Evolutionary conservation across 257 asterid species (phyloP).

Genomic region (Nicotiana sylvestris): DNA sequence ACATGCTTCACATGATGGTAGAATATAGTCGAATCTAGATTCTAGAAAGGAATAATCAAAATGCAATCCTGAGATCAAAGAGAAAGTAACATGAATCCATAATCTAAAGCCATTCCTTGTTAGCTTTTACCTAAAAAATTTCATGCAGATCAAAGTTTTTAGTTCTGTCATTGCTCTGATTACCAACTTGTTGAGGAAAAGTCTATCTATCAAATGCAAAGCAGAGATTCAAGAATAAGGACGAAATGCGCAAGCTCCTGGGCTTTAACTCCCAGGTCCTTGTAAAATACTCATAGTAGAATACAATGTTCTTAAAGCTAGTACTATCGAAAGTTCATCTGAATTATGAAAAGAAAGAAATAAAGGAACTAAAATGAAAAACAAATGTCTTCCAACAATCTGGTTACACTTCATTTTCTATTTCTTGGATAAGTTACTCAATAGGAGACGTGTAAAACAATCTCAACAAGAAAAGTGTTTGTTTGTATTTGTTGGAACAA

Average conservation of each 20-base stretch:
- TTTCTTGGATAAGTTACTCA: not conserved
- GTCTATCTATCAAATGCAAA: conserved; percentile 21
- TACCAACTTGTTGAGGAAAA: conserved; percentile 2
- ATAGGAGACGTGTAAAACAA: not conserved
- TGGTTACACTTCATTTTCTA: not conserved
- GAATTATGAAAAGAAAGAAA: too few relatives aligned
- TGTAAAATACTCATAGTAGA: not conserved
- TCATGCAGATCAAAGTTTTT: not conserved
- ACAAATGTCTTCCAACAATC: too few relatives aligned
- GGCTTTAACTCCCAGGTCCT: not conserved
- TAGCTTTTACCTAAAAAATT: not conserved
- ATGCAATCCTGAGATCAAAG: not conserved
- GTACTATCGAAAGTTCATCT: not conserved
- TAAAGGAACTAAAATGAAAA: too few relatives aligned
- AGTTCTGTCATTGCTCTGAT: not conserved
- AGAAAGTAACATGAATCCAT: not conserved
- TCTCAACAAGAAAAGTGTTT: not conserved
- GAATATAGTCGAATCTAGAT: not conserved
- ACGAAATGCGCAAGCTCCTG: not conserved
- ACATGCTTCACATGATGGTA: not conserved
- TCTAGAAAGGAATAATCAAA: not conserved
- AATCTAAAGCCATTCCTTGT: not conserved
- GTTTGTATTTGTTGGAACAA: not conserved
- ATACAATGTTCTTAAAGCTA: not conserved
- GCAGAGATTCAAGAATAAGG: conserved; percentile 16